These are phyloP conservation scores for Immersiporthe knoxdaviesiana DNA, from an alignment of 2,329 filamentous ascomycete species.

Conservation along the genomic window DNA sequence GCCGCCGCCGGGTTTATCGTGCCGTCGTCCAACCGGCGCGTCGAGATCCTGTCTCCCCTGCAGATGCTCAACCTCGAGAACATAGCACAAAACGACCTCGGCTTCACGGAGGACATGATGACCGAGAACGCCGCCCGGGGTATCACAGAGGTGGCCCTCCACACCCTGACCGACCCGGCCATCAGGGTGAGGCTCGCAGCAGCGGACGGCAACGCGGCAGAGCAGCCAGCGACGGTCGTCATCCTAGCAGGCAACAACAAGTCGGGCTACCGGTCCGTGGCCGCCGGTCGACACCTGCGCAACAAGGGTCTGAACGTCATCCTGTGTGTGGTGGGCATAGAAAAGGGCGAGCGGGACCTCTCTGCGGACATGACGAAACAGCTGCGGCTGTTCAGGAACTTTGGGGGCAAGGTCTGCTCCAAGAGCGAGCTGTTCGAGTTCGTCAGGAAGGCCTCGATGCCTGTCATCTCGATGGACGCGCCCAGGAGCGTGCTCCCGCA, in stretches of 20 bases:
- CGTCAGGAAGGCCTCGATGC: constrained; percentile 51
- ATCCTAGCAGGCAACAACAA: constrained; percentile 96
- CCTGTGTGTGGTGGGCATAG: constrained; percentile 81
- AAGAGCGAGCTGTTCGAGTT: constrained; percentile 66
- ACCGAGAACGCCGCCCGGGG: constrained; percentile 88
- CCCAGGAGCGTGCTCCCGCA: constrained; percentile 44
- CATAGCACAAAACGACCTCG: constrained; percentile 83
- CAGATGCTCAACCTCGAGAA: constrained; percentile 94
- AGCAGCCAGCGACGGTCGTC: constrained; percentile 54
- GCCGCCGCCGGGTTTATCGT: constrained; percentile 53
- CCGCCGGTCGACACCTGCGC: constrained; percentile 82
- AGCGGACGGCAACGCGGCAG: constrained; percentile 35
- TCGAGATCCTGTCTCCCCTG: constrained; percentile 69
- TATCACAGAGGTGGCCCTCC: constrained; percentile 81
- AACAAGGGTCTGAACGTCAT: constrained; percentile 82
- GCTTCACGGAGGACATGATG: constrained; percentile 86
- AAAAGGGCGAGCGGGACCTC: constrained; percentile 77
- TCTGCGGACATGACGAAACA: constrained; percentile 81
- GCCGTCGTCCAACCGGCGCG: constrained; percentile 57
- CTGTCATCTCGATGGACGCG: constrained; percentile 42
- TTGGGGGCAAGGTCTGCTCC: constrained; percentile 73
- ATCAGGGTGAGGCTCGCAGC: constrained; percentile 58
- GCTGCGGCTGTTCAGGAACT: constrained; percentile 79
- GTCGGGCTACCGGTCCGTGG: constrained; percentile 80
- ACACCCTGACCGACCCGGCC: constrained; percentile 65